Percentiles rank a stretch among this genome's conserved stretches.
Conservation (phyloP, 1,284 basidiomycete genomes). For the Cutaneotrichosporon sp. region DNA sequence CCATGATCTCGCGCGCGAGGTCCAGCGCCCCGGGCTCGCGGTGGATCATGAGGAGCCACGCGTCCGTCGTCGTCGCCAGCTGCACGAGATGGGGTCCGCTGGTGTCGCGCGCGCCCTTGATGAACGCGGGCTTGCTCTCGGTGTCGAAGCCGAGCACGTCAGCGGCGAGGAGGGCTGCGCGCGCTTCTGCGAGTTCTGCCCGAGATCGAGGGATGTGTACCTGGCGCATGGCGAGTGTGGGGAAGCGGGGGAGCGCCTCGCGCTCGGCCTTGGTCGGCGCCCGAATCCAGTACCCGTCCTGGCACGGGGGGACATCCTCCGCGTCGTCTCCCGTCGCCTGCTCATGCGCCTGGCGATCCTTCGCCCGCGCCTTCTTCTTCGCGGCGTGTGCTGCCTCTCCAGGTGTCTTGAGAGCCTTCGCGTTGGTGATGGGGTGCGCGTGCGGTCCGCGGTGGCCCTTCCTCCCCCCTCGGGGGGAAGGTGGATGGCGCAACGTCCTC, state of each 20-base stretch:
- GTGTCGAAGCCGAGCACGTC: constrained; percentile 1
- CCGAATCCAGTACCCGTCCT: neutral
- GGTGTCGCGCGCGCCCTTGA: neutral
- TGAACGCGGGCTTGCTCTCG: neutral
- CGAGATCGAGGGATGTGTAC: neutral
- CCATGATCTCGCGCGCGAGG: neutral
- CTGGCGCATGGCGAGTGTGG: neutral
- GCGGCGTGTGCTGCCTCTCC: no score
- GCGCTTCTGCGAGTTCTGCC: neutral
- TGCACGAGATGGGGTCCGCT: neutral
- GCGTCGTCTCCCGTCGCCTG: no score
- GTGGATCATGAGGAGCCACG: neutral
- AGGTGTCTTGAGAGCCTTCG: no score
- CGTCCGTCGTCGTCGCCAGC: neutral
- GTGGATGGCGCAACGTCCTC: no score
- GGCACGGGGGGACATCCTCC: neutral
- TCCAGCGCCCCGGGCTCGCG: neutral
- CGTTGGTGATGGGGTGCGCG: no score
- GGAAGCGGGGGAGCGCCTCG: neutral
- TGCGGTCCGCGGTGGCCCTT: no score
- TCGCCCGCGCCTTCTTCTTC: no score
- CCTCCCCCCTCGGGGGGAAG: no score
- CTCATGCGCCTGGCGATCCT: no score
- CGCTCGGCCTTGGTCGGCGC: neutral
- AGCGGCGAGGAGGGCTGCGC: neutral